Evolutionary conservation across 176 grass and related monocot species (phyloP).

Genomic region (Triticum urartu): DNA sequence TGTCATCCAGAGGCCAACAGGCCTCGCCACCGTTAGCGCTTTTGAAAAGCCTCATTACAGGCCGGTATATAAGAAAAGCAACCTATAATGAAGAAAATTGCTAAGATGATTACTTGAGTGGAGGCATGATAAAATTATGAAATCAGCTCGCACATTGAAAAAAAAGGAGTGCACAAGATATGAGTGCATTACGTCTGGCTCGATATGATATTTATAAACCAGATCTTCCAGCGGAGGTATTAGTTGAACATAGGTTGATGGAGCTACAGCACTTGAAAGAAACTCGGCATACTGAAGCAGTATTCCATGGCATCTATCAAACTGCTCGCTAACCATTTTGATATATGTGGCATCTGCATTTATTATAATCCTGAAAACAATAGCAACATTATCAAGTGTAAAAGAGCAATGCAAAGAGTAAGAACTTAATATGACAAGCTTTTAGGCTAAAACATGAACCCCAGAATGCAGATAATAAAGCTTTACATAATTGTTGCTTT

Average conservation of each 20-base stretch:
- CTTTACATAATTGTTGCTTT: neutral
- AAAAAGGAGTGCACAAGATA: neutral
- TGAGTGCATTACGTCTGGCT: conserved; percentile 79
- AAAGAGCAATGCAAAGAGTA: conserved; percentile 17
- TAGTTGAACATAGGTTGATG: conserved; percentile 69
- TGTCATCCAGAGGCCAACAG: conserved; percentile 85
- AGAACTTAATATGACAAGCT: conserved; percentile 30
- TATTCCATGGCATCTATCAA: conserved; percentile 95
- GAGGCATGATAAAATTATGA: neutral
- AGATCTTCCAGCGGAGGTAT: conserved; percentile 85
- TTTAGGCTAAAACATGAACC: neutral
- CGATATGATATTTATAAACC: conserved; percentile 90
- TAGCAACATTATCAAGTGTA: conserved; percentile 16
- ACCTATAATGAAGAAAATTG: conserved; percentile 61
- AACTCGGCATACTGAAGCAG: conserved; percentile 98
- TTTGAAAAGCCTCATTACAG: conserved; percentile 98
- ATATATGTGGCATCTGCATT: conserved; percentile 94
- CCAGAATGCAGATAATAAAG: neutral
- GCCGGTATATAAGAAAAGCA: conserved; percentile 97
- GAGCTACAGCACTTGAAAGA: conserved; percentile 77
- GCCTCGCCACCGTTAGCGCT: conserved; percentile 53
- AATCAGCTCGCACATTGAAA: conserved; percentile 2
- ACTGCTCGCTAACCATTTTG: conserved; percentile 99
- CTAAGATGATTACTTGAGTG: conserved; percentile 10
- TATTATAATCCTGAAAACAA: conserved; percentile 77